Conservation (phyloP, 768 basidiomycete genomes). For the Hysterangium stoloniferum region DNA sequence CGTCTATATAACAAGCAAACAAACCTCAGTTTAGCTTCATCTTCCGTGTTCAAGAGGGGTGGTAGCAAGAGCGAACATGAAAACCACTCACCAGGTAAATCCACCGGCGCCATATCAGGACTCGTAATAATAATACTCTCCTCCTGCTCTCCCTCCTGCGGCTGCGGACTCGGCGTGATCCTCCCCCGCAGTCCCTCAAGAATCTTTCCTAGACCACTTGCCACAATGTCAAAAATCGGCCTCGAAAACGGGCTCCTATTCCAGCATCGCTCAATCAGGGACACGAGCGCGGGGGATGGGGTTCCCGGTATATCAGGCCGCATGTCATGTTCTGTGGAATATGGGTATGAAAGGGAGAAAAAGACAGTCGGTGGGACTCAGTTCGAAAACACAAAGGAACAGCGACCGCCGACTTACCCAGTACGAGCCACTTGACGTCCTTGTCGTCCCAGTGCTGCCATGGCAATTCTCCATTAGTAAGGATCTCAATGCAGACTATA, state of each 20-base stretch:
- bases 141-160: not conserved
- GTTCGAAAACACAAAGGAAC: too few species aligned
- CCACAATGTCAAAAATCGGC: slow-evolving; percentile 44
- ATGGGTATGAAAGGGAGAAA: slow-evolving; percentile 11
- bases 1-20: too few species aligned
- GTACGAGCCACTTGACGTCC: slow-evolving; percentile 41
- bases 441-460: slow-evolving; percentile 47
- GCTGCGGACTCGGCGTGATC: not conserved
- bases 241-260: slow-evolving; percentile 41
- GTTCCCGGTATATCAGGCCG: slow-evolving; percentile 44
- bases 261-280: slow-evolving; percentile 53
- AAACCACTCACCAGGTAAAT: not conserved
- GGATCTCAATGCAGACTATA: slow-evolving; percentile 55
- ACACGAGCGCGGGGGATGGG: slow-evolving; percentile 27
- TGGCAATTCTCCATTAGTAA: slow-evolving; percentile 54
- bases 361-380: slow-evolving; percentile 15
- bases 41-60: too few species aligned
- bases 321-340: slow-evolving; percentile 35
- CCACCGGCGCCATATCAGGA: slow-evolving; percentile 8
- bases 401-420: slow-evolving; percentile 41
- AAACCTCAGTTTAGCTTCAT: too few species aligned
- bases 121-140: not conserved
- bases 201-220: slow-evolving; percentile 36
- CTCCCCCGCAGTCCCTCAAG: slow-evolving; percentile 28
- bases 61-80: too few species aligned